Evolutionary conservation across 108 stramenopile genomes (phyloP).

Genomic region (Fistulifera pelliculosa): DNA sequence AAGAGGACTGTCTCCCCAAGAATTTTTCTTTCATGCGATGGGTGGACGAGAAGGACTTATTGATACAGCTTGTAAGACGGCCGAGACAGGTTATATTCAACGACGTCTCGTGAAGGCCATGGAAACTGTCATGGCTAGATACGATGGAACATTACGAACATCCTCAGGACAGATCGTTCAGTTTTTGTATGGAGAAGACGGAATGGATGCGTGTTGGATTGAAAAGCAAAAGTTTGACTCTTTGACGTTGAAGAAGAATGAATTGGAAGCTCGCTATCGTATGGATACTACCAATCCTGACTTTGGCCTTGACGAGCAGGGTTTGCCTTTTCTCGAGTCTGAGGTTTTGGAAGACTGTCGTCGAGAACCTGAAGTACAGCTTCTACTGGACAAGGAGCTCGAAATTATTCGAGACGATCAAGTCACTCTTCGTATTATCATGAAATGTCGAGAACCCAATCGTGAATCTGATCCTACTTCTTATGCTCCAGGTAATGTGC

Average conservation of each 20-base stretch:
- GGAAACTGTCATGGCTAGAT: conserved; percentile 95
- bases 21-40: conserved; percentile 99
- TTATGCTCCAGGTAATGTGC: conserved; percentile 89
- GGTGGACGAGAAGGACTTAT: conserved; percentile 98
- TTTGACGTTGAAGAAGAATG: conserved; percentile 61
- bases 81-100: conserved; percentile 99
- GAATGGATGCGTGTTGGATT: conserved; percentile 99
- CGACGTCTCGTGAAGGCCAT: conserved; percentile 98
- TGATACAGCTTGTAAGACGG: conserved; percentile 99
- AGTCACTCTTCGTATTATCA: conserved; percentile 67
- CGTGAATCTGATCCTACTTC: conserved; percentile 71
- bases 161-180: conserved; percentile 89
- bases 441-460: conserved; percentile 87
- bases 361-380: conserved; percentile 78
- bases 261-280: conserved; percentile 71
- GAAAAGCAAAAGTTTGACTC: conserved; percentile 92
- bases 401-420: conserved; percentile 85
- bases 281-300: conserved; percentile 73
- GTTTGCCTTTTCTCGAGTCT: conserved; percentile 70
- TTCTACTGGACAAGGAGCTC: conserved; percentile 81
- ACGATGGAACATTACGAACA: conserved; percentile 96
- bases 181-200: conserved; percentile 99
- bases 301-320: conserved; percentile 79
- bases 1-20: conserved; percentile 94
- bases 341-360: conserved; percentile 79